These are phyloP conservation scores for Trapa bicornis DNA, from an alignment of 345 rosid genomes.

Conservation along the genomic window DNA sequence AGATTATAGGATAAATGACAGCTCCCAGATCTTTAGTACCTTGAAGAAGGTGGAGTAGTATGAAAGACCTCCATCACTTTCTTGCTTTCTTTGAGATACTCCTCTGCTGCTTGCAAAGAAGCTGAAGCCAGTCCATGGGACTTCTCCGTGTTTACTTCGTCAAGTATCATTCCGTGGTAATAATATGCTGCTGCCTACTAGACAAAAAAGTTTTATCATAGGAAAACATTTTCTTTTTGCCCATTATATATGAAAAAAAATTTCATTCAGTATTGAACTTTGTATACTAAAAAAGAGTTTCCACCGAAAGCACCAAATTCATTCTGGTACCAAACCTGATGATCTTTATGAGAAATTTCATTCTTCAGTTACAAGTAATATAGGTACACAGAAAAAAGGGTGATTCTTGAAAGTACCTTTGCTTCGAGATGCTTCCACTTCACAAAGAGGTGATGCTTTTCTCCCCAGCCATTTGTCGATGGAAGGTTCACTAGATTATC, in stretches of 20 bases:
- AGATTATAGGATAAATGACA: background rate
- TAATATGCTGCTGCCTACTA: conserved; percentile 96
- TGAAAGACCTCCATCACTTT: conserved; percentile 67
- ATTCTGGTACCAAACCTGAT: background rate
- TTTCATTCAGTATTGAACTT: background rate
- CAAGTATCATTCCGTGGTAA: conserved; percentile 94
- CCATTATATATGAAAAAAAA: background rate
- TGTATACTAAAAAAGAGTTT: background rate
- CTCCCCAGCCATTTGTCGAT: conserved; percentile 87
- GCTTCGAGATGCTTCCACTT: conserved; percentile 92
- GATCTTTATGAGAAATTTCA: background rate
- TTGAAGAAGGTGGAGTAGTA: conserved; percentile 60
- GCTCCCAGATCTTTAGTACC: conserved; percentile 28
- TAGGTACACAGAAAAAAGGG: background rate
- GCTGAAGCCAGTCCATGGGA: conserved; percentile 96
- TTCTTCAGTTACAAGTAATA: background rate
- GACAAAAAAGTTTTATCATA: background rate
- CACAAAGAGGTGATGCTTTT: conserved; percentile 67
- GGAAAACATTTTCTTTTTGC: no score
- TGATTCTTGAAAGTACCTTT: conserved; percentile 31
- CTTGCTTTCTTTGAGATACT: conserved; percentile 76
- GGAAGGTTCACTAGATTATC: conserved; percentile 86
- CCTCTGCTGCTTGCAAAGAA: conserved; percentile 94
- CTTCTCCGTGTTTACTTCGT: conserved; percentile 94
- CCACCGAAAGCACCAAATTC: background rate